A percentile compares a stretch with the other conserved stretches of the same genome.
Evolutionary conservation across 768 basidiomycete species (phyloP).

Genomic region (Russula abietina): DNA sequence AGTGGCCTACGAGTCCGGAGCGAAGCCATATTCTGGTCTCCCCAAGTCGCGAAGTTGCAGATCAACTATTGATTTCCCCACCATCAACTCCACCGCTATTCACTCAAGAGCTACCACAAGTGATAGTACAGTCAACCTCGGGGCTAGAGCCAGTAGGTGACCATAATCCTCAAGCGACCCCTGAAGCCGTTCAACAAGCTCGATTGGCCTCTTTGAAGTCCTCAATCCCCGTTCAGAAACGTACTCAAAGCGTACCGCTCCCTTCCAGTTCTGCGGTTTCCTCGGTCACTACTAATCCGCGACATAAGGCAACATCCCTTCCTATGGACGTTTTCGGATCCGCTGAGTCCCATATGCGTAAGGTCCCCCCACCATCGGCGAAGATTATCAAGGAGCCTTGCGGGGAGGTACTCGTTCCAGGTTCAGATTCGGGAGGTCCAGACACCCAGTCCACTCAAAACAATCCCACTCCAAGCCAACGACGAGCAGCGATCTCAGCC

Average conservation of each 20-base stretch:
- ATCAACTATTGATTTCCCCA: neutral
- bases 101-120: neutral
- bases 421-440: conserved; percentile 13
- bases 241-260: neutral
- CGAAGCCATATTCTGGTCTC: neutral
- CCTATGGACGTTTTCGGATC: neutral
- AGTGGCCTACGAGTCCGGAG: conserved; percentile 9
- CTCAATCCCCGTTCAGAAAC: neutral
- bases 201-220: neutral
- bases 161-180: neutral
- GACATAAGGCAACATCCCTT: conserved; percentile 10
- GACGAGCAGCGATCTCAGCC: neutral
- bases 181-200: neutral
- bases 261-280: neutral
- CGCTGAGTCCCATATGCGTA: neutral
- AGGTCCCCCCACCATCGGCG: conserved; percentile 4
- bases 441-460: neutral
- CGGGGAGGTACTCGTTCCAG: conserved; percentile 20
- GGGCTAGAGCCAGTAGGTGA: neutral
- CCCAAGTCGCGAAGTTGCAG: neutral
- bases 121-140: neutral
- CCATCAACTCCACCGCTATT: conserved; percentile 8
- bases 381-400: conserved; percentile 7
- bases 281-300: neutral
- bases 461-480: neutral